phyloP scores from a whole-genome alignment of 306 rosid species.

The Macrotyloma uniflorum region DNA sequence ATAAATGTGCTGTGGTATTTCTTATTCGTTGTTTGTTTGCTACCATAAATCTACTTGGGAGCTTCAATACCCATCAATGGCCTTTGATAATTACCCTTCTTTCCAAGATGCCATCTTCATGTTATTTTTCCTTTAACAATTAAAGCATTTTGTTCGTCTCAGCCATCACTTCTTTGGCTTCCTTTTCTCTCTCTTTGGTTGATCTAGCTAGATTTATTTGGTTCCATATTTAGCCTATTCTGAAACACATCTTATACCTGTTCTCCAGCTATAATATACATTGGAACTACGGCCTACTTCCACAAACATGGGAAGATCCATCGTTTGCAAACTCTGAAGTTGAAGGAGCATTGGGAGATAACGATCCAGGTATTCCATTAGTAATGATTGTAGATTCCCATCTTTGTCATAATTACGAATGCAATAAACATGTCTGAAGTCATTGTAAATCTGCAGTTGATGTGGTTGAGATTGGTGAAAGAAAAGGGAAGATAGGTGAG shows the following conservation, averaged over 20 bases:
- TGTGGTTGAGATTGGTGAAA: slow-evolving; percentile 86
- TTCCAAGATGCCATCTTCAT: slow-evolving; percentile 22
- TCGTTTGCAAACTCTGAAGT: slow-evolving; percentile 78
- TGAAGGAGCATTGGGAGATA: slow-evolving; percentile 95
- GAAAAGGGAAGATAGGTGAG: slow-evolving; percentile 72
- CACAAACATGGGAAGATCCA: slow-evolving; percentile 99
- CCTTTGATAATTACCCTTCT: neutral
- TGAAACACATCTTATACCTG: slow-evolving; percentile 16
- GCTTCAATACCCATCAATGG: neutral
- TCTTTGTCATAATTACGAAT: neutral
- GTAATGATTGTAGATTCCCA: slow-evolving; percentile 13
- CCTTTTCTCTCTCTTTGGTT: slow-evolving; percentile 3
- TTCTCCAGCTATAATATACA: slow-evolving; percentile 76
- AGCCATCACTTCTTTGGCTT: slow-evolving; percentile 25
- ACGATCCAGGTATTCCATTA: slow-evolving; percentile 73
- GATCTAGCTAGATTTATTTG: slow-evolving; percentile 29
- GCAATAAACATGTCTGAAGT: neutral
- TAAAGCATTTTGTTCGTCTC: slow-evolving; percentile 1
- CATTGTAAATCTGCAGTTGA: slow-evolving; percentile 63
- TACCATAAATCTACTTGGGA: slow-evolving; percentile 16
- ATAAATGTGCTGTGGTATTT: slow-evolving; percentile 4
- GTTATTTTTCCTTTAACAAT: neutral
- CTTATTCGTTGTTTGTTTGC: neutral
- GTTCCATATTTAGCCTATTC: slow-evolving; percentile 18
- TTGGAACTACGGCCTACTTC: slow-evolving; percentile 97